These are phyloP conservation scores for Litsea cubeba DNA, from an alignment of 164 flowering plant genomes.

Conservation along the genomic window DNA sequence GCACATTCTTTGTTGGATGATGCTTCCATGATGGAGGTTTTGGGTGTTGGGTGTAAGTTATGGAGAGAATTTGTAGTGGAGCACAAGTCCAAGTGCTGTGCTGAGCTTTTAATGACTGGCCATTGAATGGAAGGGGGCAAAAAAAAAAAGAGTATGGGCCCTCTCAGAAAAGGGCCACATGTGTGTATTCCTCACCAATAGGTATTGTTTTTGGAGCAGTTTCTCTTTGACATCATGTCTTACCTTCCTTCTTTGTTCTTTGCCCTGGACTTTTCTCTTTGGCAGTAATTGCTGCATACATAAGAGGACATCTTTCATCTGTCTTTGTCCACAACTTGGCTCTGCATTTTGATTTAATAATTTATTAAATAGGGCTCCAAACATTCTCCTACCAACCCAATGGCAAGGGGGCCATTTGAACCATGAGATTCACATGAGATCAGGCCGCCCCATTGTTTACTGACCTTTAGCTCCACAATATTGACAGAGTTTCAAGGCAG, in stretches of 20 bases:
- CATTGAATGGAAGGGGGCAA: background rate
- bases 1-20: background rate
- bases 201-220: background rate
- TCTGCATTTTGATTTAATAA: background rate
- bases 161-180: background rate
- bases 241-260: background rate
- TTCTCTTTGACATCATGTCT: background rate
- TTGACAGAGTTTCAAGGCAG: no score
- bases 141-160: conserved; percentile 2
- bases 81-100: background rate
- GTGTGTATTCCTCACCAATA: background rate
- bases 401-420: background rate
- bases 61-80: background rate
- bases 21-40: conserved; percentile 1
- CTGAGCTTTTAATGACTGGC: conserved; percentile 17
- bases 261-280: background rate
- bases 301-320: background rate
- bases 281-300: background rate
- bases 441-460: background rate
- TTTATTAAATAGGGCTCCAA: background rate
- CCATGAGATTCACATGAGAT: background rate
- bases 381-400: background rate
- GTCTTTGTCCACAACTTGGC: background rate
- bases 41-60: background rate
- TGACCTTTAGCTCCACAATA: no score